Evolutionary conservation across 495 filamentous ascomycete genomes (phyloP).

Genomic region (Melanomma pulvis-pyrius): DNA sequence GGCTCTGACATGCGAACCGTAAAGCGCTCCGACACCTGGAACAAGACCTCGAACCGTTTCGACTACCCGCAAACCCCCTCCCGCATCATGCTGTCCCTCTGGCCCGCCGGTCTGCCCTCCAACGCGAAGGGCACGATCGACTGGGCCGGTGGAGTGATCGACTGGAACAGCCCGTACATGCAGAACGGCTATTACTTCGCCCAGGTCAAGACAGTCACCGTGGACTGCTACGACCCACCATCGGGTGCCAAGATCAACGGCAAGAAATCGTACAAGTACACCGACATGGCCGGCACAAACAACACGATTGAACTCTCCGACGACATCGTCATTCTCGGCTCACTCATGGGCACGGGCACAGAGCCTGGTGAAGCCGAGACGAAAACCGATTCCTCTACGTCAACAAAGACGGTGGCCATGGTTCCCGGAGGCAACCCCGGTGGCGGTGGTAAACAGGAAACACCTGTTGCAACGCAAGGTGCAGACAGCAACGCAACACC

Average conservation of each 20-base stretch:
- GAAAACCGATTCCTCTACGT: conserved; percentile 9
- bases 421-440: conserved; percentile 46
- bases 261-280: conserved; percentile 74
- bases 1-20: conserved; percentile 72
- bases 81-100: conserved; percentile 92
- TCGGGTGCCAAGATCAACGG: conserved; percentile 62
- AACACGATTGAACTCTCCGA: conserved; percentile 73
- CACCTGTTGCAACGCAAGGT: neutral
- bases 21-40: conserved; percentile 78
- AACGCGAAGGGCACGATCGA: conserved; percentile 83
- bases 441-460: conserved; percentile 18
- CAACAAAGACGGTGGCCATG: conserved; percentile 35
- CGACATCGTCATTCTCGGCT: conserved; percentile 76
- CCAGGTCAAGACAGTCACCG: conserved; percentile 71
- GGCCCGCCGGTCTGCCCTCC: conserved; percentile 82
- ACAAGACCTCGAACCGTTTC: conserved; percentile 78
- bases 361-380: conserved; percentile 37
- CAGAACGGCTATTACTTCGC: conserved; percentile 90
- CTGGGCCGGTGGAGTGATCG: conserved; percentile 88
- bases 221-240: conserved; percentile 82
- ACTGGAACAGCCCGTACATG: conserved; percentile 85
- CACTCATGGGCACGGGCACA: conserved; percentile 72
- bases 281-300: conserved; percentile 65
- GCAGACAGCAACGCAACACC: neutral
- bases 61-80: conserved; percentile 90